Base-by-base conservation (phyloP, 352 stramenopile genomes). In the Phytophthora litchii region DNA sequence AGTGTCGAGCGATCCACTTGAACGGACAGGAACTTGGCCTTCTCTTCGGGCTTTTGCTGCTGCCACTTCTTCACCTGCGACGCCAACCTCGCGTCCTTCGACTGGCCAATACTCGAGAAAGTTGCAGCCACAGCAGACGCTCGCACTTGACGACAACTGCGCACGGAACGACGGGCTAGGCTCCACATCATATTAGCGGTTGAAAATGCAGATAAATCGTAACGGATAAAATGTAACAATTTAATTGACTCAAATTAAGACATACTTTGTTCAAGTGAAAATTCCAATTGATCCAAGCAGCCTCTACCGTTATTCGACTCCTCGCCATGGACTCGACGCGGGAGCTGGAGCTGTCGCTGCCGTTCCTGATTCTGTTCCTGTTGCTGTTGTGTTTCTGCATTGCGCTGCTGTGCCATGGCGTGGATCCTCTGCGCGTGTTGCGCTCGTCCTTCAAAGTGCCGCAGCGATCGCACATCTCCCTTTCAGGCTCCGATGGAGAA, bases 1-100 rank as follows among this genome's bases (percentile, higher is more conserved):
- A 94, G 72, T n/a, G 63, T 75, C 36, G 86, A 94, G 34, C 83
- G 76, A 50, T 94, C 86, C 46, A 94, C 64, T 23, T 77, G 67
- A 16, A 94, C 56, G 3, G 76, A 84, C 25, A 86, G 62, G 50
- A 81, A 79, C 44, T 89, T 84, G 54, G 64, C 62, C 41, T 83
- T 86, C 13, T 65, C 63, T 2, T 81, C 72, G 13, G 64, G 53
- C 23, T 73, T 64, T 56, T 88, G 75, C 42, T 67, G 64, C 38
- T 80, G 72, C 79, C 77, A 89, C 53, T 90, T 90, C 53, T 77
- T 67, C 25, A 76, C 70, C 61, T 88, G 82, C 36, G 64, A 55
- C 13, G 64, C 60, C n/a, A 74, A 38, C 20, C 56, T 56, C 13
- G 51, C 52, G 13, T 35, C 25, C 14, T 62, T 60, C 3, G 19